These are phyloP conservation scores for Lepiota venenata DNA, from an alignment of 768 basidiomycete species.

Conservation along the genomic window DNA sequence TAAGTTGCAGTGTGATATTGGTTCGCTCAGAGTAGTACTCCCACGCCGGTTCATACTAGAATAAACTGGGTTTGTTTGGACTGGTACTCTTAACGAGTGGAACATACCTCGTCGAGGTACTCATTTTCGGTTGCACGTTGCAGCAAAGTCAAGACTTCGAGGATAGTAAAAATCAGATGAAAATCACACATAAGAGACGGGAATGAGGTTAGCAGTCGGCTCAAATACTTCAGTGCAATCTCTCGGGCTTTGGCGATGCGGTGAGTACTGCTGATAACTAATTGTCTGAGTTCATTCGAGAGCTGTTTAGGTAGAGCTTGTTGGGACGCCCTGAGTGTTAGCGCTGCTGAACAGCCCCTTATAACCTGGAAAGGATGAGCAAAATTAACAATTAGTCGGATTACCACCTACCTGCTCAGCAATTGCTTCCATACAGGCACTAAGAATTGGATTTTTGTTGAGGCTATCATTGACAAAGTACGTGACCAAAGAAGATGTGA, in stretches of 20 bases:
- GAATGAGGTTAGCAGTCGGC: constrained; percentile 84
- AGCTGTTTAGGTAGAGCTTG: constrained; percentile 73
- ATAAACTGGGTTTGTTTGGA: neutral
- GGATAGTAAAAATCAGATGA: constrained; percentile 79
- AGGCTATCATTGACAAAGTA: constrained; percentile 89
- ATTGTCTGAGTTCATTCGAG: constrained; percentile 67
- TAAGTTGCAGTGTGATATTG: constrained; percentile 71
- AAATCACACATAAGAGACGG: constrained; percentile 94
- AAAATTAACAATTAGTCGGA: constrained; percentile 2
- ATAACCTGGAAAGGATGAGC: constrained; percentile 56
- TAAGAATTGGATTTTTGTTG: constrained; percentile 65
- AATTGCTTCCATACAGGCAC: constrained; percentile 79
- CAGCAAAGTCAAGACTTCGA: constrained; percentile 89
- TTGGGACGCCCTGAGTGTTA: constrained; percentile 72
- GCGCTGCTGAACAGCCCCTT: constrained; percentile 63
- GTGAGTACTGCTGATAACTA: constrained; percentile 80
- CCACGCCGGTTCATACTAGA: constrained; percentile 84
- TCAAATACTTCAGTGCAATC: constrained; percentile 78
- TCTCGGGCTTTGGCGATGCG: constrained; percentile 79
- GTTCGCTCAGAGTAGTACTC: constrained; percentile 79
- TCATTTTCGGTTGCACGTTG: constrained; percentile 89
- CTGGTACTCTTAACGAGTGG: neutral
- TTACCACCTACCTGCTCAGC: constrained; percentile 66
- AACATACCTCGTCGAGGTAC: constrained; percentile 79
- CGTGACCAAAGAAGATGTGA: constrained; percentile 76